Evolutionary conservation across 208 protist genomes (phyloP).

Genomic region (Herpetomonas tarakana): DNA sequence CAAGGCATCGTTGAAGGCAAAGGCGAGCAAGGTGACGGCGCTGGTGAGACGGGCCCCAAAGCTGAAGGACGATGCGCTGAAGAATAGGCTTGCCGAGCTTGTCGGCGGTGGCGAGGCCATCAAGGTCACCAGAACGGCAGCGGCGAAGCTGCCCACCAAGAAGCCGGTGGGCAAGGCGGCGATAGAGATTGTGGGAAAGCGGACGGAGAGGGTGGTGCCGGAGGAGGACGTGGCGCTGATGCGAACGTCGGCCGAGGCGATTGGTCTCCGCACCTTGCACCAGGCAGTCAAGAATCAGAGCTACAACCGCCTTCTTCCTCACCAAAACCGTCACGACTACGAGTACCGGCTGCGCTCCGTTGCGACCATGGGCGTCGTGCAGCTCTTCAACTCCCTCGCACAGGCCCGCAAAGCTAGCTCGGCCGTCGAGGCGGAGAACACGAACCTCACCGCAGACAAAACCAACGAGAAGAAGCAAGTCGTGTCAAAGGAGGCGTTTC

Average conservation of each 20-base stretch:
- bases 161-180: constrained; percentile 55
- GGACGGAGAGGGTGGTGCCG: constrained; percentile 36
- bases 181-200: constrained; percentile 56
- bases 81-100: constrained; percentile 69
- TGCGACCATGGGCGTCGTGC: constrained; percentile 81
- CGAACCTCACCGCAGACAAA: constrained; percentile 70
- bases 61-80: constrained; percentile 38
- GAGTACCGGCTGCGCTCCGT: constrained; percentile 82
- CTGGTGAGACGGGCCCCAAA: constrained; percentile 79
- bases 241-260: constrained; percentile 43
- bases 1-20: constrained; percentile 37
- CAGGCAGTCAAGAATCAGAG: constrained; percentile 76
- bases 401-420: constrained; percentile 67
- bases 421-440: constrained; percentile 40
- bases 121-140: neutral
- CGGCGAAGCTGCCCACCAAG: constrained; percentile 8
- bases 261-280: constrained; percentile 67
- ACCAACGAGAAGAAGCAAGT: constrained; percentile 69
- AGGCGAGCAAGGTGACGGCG: constrained; percentile 46
- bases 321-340: constrained; percentile 84
- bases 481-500: constrained; percentile 73
- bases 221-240: constrained; percentile 29
- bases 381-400: constrained; percentile 85
- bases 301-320: constrained; percentile 69
- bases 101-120: constrained; percentile 6